phyloP scores from a whole-genome alignment of 257 asterid genomes.

The Prunella vulgaris region DNA sequence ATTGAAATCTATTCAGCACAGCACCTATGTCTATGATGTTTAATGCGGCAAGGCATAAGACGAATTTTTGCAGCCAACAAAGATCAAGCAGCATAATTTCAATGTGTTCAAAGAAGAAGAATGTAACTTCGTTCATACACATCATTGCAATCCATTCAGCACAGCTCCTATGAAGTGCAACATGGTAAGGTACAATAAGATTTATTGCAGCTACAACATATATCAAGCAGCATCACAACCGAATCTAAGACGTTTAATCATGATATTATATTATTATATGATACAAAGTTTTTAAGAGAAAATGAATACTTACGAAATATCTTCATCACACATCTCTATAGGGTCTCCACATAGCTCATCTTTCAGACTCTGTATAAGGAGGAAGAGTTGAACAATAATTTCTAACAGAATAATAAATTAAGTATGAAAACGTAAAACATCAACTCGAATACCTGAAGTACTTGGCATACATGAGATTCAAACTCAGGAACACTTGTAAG shows the following conservation, averaged over 20 bases:
- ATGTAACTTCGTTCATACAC: neutral
- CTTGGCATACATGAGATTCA: slow-evolving; percentile 43
- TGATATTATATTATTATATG: neutral
- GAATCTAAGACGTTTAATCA: neutral
- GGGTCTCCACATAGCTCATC: slow-evolving; percentile 43
- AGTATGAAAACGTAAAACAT: neutral
- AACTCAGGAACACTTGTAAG: slow-evolving; percentile 57
- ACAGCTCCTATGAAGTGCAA: neutral
- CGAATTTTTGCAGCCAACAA: too few species aligned
- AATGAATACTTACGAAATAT: slow-evolving; percentile 51
- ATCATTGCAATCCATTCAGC: neutral
- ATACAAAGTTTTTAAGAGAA: neutral
- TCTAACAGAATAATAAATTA: neutral
- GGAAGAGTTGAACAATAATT: neutral
- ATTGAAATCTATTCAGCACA: too few species aligned
- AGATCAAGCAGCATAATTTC: neutral
- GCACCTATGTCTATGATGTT: too few species aligned
- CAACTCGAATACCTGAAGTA: slow-evolving; percentile 50
- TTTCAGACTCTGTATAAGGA: slow-evolving; percentile 49
- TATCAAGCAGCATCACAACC: neutral
- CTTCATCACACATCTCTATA: slow-evolving; percentile 40
- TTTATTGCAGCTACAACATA: neutral
- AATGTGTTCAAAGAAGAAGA: neutral
- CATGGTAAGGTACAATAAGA: neutral
- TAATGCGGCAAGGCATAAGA: too few species aligned